Percentiles rank a stretch among this genome's conserved stretches.
These are phyloP conservation scores for Boletellus deceptivus DNA, from an alignment of 1,284 basidiomycete species.

Conservation along the genomic window DNA sequence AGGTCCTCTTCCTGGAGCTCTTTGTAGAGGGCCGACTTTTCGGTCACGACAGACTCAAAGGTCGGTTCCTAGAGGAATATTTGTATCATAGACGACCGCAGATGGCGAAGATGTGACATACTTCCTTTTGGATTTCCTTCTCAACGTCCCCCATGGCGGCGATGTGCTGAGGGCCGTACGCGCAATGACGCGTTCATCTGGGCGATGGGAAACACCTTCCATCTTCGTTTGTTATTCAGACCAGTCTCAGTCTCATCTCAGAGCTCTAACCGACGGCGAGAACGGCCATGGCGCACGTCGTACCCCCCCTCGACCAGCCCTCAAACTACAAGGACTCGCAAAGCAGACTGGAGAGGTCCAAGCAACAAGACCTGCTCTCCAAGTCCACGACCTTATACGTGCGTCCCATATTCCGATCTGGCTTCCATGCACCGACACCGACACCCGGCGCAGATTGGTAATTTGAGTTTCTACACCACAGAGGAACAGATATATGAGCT, in stretches of 20 bases:
- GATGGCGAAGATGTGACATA: constrained; percentile 36
- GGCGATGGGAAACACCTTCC: constrained; percentile 29
- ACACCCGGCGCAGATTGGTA: constrained; percentile 70
- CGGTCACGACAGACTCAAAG: constrained; percentile 82
- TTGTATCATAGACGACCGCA: background rate
- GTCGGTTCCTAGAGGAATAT: constrained; percentile 72
- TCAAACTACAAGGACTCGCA: constrained; percentile 95
- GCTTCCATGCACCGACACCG: constrained; percentile 1
- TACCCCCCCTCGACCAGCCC: constrained; percentile 83
- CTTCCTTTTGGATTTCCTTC: constrained; percentile 85
- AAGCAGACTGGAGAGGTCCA: constrained; percentile 67
- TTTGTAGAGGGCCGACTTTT: constrained; percentile 83
- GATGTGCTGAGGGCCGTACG: constrained; percentile 17
- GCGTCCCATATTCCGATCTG: constrained; percentile 27
- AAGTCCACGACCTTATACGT: constrained; percentile 81
- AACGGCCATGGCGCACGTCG: constrained; percentile 80
- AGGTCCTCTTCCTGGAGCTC: constrained; percentile 91
- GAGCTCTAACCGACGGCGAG: constrained; percentile 2
- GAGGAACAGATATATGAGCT: constrained; percentile 99
- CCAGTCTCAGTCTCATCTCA: too few relatives aligned
- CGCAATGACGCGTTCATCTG: constrained; percentile 35
- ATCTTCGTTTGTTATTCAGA: constrained; percentile 9
- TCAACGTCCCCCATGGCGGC: constrained; percentile 71
- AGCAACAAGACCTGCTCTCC: constrained; percentile 65
- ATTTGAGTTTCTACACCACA: constrained; percentile 96